Percentiles rank a stretch among this genome's conserved stretches.
Conservation (phyloP, 345 rosid species). For the Gynandropsis gynandra region DNA sequence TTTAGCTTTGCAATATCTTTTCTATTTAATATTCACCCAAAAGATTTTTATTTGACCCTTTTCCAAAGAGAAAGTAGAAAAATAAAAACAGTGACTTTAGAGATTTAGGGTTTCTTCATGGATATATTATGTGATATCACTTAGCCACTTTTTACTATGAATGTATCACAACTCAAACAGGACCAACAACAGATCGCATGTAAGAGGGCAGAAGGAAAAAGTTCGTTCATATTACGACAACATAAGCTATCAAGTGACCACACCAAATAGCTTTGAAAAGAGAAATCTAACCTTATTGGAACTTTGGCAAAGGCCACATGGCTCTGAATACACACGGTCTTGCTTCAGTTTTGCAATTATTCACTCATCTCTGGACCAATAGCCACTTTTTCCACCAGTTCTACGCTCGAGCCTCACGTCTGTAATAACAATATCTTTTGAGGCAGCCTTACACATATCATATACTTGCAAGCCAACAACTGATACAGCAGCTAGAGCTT, state of each 20-base stretch:
- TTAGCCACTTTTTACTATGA: background rate
- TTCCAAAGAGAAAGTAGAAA: too few relatives aligned
- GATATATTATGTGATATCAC: too few relatives aligned
- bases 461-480: conserved; percentile 84
- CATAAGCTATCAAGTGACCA: too few relatives aligned
- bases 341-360: conserved; percentile 4
- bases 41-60: too few relatives aligned
- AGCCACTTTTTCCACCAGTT: conserved; percentile 85
- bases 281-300: conserved; percentile 14
- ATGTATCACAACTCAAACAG: background rate
- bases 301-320: conserved; percentile 3
- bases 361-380: conserved; percentile 52
- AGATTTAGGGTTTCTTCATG: background rate
- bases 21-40: too few relatives aligned
- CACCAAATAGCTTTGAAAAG: background rate
- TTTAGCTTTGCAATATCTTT: too few relatives aligned
- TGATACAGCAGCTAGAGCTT: conserved; percentile 77
- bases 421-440: conserved; percentile 62
- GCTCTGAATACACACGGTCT: too few relatives aligned
- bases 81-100: background rate
- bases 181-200: background rate
- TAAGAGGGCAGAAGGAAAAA: too few relatives aligned
- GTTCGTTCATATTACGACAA: too few relatives aligned
- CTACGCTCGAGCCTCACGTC: conserved; percentile 54
- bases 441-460: conserved; percentile 98